Percentiles rank a stretch among this genome's conserved stretches.
Conservation (phyloP, 2,329 filamentous ascomycete genomes). For the Corinectria fuckeliana region DNA sequence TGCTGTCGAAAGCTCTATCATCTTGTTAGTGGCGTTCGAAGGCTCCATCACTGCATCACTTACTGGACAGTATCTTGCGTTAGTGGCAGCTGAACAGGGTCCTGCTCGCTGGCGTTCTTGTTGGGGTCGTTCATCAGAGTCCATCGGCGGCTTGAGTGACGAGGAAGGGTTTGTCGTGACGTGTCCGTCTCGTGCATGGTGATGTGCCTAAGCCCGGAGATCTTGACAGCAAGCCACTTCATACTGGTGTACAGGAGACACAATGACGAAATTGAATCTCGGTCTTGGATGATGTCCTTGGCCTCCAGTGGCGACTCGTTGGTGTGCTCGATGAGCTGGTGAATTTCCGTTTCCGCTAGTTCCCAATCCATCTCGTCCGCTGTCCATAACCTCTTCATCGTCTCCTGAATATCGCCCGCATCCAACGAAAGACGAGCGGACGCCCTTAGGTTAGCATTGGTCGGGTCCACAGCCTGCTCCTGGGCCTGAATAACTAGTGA, state of each 20-base stretch:
- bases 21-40: slow-evolving; percentile 31
- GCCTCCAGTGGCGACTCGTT: slow-evolving; percentile 70
- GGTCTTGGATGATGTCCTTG: slow-evolving; percentile 87
- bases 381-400: slow-evolving; percentile 71
- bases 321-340: slow-evolving; percentile 61
- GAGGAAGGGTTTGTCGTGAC: slow-evolving; percentile 59
- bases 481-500: slow-evolving; percentile 76
- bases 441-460: slow-evolving; percentile 65
- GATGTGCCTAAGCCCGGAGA: slow-evolving; percentile 81
- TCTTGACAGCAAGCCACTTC: slow-evolving; percentile 93
- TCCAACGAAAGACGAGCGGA: slow-evolving; percentile 77
- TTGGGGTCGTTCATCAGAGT: slow-evolving; percentile 74
- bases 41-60: slow-evolving; percentile 42
- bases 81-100: slow-evolving; percentile 82
- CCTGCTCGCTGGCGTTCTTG: slow-evolving; percentile 65
- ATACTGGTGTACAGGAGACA: slow-evolving; percentile 95
- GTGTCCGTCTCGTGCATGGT: slow-evolving; percentile 75
- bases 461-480: slow-evolving; percentile 57
- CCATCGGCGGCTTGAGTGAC: slow-evolving; percentile 76
- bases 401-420: slow-evolving; percentile 74
- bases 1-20: slow-evolving; percentile 79
- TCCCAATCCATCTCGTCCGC: slow-evolving; percentile 55
- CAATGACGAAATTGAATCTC: slow-evolving; percentile 82
- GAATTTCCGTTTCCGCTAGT: slow-evolving; percentile 69
- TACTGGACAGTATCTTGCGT: slow-evolving; percentile 84